Evolutionary conservation across 2,329 filamentous ascomycete species (phyloP), one percentile per base, ranked within the genome.

Genomic region (Cladobotryum mycophilum): DNA sequence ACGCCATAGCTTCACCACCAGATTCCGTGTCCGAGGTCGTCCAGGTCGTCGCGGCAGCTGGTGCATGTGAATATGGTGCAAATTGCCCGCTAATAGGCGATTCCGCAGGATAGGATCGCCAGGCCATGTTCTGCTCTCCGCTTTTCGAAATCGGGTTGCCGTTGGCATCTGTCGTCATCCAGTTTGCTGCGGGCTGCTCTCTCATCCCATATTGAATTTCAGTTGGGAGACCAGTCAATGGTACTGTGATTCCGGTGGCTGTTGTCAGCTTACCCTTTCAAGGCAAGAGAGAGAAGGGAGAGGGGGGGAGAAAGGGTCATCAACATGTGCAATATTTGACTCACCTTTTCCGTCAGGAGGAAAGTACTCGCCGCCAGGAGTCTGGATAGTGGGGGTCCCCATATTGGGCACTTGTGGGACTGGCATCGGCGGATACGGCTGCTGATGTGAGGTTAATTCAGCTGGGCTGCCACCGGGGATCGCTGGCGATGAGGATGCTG

Each of bases 61-160:
- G 64, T 40, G 72, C 68, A 18, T 71, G 68, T 5, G 70, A 66
- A 57, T 78, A 81, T 2, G 76, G 70, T 5, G 76, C 74, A 53
- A 76, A 77, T 3, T 72, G 73, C 0, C 76, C 68, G 3, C 73
- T 74, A 34, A 79, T 67, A 9, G 77, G 72, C 7, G 78, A 74
- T 38, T 78, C 76, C 40, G 75, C 68, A 9, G 75, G 61, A 57
- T 76, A 79, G 6, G 70, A 62, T 53, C 73, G 67, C 80, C 79
- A 83, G 12, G 69, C 66, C 9, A 68, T 55, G 51, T 66, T 71
- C 53, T 74, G 56, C 22, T 76, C 73, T 37, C 65, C 65, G 8
- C 71, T 60, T 52, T 75, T 76, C 12, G 72, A 67, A n/a, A 61
- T 55, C 15, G 69, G 60, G 53, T 60, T 66, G 12, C 70, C 64